Conservation (phyloP, 495 filamentous ascomycete genomes). For the Bacidia gigantensis region DNA sequence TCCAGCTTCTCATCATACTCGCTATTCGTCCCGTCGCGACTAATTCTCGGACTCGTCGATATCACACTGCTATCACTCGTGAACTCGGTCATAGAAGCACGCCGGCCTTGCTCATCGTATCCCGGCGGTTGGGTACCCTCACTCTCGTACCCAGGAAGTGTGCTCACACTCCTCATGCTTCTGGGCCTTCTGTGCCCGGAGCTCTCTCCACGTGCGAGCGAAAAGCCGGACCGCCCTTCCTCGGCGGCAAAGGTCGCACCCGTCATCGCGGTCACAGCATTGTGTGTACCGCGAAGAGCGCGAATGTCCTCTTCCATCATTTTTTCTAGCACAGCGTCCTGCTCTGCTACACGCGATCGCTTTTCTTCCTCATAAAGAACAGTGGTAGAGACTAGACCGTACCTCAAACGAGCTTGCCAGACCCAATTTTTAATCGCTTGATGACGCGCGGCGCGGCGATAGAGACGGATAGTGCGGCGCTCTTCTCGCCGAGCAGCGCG, state of each 20-base stretch:
- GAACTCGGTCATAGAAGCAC: slow-evolving; percentile 11
- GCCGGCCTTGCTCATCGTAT: slow-evolving; percentile 10
- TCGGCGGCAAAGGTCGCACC: slow-evolving; percentile 20
- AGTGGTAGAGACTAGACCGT: slow-evolving; percentile 1
- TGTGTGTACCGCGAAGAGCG: slow-evolving; percentile 32
- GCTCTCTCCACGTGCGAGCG: slow-evolving; percentile 8
- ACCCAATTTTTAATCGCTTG: slow-evolving; percentile 25
- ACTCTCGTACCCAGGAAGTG: slow-evolving; percentile 19
- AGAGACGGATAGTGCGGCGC: slow-evolving; percentile 26
- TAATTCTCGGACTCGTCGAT: slow-evolving; percentile 19
- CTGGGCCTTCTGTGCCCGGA: slow-evolving; percentile 10
- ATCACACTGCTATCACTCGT: slow-evolving; percentile 19
- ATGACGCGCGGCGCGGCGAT: slow-evolving; percentile 28
- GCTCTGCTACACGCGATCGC: slow-evolving; percentile 16
- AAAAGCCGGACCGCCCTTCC: slow-evolving; percentile 20
- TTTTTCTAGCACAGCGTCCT: slow-evolving; percentile 21
- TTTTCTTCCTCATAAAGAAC: slow-evolving; percentile 15
- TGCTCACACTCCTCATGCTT: slow-evolving; percentile 10
- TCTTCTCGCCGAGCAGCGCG: slow-evolving; percentile 27
- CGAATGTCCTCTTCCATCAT: slow-evolving; percentile 30
- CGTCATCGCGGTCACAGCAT: slow-evolving; percentile 32
- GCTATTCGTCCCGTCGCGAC: slow-evolving; percentile 18
- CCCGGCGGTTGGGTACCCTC: slow-evolving; percentile 17
- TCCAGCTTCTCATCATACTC: slow-evolving; percentile 18
- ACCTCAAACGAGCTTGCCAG: slow-evolving; percentile 18